Conservation (phyloP, 164 flowering plant genomes). For the Stephania cephalantha region DNA sequence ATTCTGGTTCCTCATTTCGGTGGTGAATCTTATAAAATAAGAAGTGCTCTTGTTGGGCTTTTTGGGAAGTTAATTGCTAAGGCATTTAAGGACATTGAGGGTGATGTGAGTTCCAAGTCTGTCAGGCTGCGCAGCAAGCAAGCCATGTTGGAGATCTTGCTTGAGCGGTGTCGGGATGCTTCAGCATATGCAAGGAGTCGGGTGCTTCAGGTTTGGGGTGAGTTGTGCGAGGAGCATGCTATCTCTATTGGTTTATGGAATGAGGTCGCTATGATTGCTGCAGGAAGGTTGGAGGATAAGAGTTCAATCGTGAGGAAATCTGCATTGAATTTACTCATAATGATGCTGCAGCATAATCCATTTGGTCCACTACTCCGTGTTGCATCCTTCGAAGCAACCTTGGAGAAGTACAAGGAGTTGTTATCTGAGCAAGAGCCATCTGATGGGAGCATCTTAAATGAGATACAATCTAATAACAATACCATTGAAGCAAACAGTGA, state of each 20-base stretch:
- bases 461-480: slow-evolving; percentile 31
- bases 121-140: slow-evolving; percentile 81
- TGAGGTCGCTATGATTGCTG: slow-evolving; percentile 82
- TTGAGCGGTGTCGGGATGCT: slow-evolving; percentile 85
- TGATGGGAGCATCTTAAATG: slow-evolving; percentile 34
- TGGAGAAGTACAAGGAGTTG: slow-evolving; percentile 77
- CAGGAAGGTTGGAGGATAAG: slow-evolving; percentile 95
- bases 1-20: slow-evolving; percentile 87
- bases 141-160: slow-evolving; percentile 92
- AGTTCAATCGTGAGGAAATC: slow-evolving; percentile 94
- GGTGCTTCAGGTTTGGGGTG: slow-evolving; percentile 98
- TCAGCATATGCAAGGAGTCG: slow-evolving; percentile 96
- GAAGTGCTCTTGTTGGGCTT: slow-evolving; percentile 91
- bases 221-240: slow-evolving; percentile 88
- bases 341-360: slow-evolving; percentile 96
- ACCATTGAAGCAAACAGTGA: slow-evolving; percentile 38
- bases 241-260: slow-evolving; percentile 94
- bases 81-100: slow-evolving; percentile 78
- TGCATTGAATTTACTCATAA: slow-evolving; percentile 74
- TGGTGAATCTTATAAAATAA: slow-evolving; percentile 94
- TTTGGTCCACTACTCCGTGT: slow-evolving; percentile 92
- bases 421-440: slow-evolving; percentile 56
- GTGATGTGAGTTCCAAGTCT: slow-evolving; percentile 72
- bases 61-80: slow-evolving; percentile 79
- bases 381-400: slow-evolving; percentile 83